Base-by-base conservation (phyloP, 2,329 filamentous ascomycete species). In the Aspergillus ustus region DNA sequence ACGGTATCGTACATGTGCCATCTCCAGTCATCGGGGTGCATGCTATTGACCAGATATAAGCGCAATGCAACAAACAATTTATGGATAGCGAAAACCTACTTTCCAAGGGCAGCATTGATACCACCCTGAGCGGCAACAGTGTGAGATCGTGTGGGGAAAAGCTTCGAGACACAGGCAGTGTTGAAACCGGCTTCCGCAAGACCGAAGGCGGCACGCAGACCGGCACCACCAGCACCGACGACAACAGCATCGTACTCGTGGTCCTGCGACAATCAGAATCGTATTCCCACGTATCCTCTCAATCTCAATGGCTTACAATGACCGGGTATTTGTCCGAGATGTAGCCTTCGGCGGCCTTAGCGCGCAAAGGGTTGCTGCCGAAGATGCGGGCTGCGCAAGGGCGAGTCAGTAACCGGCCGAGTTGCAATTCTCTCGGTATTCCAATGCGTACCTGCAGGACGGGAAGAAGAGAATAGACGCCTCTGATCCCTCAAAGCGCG, bases 1-100 rank as follows among this genome's bases (percentile, higher is more conserved):
- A 97, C 93, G 48, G 93, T 97, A 80, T 97, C 93, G 84, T 97
- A 97, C 93, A 97, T 97, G 83, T 97, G 93, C 93, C 93, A 97
- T 84, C 93, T 89, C 93, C 93, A 97, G 83, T 97, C 93, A 75
- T 97, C 93, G 84, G 94, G 88, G 85, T 97, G 93, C 93, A 97
- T 97, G 83, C 96, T 97, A 61, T 67, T 11, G 15, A 60, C 28
- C 13, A 48, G 17, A 22, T 22, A 61, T 71, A 69, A 72, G 69
- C 62, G 51, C 48, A n/a, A 61, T 52, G 57, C 51, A 43, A 52
- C 44, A 25, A 31, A 20, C 34, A 7, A 44, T 34, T 31, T 44
- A 56, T 28, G 43, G 20, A 20, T 22, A 29, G 7, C 22, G 22
- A 37, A 25, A 59, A 76, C 75, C 45, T 74, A 78, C 75, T 79